phyloP scores from a whole-genome alignment of 2,329 filamentous ascomycete species.

The Microcyclospora tardicrescens region DNA sequence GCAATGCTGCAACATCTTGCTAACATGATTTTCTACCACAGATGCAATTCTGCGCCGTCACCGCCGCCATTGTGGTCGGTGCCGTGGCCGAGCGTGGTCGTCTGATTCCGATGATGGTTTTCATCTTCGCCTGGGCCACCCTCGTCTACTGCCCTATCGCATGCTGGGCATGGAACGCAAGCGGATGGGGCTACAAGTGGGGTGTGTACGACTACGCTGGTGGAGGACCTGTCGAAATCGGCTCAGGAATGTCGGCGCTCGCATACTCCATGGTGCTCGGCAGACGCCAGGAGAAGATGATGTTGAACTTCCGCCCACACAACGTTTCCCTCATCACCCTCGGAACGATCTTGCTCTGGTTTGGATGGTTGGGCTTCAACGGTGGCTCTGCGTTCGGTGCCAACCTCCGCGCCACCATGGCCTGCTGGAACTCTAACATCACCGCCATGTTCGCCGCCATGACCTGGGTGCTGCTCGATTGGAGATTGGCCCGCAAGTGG shows the following conservation, averaged over 20 bases:
- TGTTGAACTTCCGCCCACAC: slow-evolving; percentile 98
- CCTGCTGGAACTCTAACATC: slow-evolving; percentile 95
- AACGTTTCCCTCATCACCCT: slow-evolving; percentile 96
- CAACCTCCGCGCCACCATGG: slow-evolving; percentile 73
- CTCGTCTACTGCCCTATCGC: slow-evolving; percentile 94
- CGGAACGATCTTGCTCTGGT: slow-evolving; percentile 92
- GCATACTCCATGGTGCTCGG: slow-evolving; percentile 95
- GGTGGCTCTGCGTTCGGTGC: slow-evolving; percentile 79
- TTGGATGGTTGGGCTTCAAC: slow-evolving; percentile 98
- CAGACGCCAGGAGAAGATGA: slow-evolving; percentile 96
- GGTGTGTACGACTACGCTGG: slow-evolving; percentile 94
- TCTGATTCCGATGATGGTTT: slow-evolving; percentile 85
- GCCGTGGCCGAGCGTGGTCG: slow-evolving; percentile 89
- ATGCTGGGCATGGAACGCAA: slow-evolving; percentile 92
- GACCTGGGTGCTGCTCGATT: slow-evolving; percentile 93
- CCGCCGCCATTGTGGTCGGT: slow-evolving; percentile 79
- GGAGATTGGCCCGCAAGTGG: slow-evolving; percentile 87
- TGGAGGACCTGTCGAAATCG: slow-evolving; percentile 93
- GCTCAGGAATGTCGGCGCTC: slow-evolving; percentile 79
- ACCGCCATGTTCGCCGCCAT: slow-evolving; percentile 85
- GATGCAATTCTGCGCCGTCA: slow-evolving; percentile 97
- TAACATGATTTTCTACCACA: slow-evolving; percentile 24
- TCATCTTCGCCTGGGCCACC: slow-evolving; percentile 91
- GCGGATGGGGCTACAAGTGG: slow-evolving; percentile 84
- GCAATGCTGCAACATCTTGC: too few relatives aligned